Evolutionary conservation across 495 filamentous ascomycete genomes (phyloP).

Genomic region (Aspergillus conjunctus): DNA sequence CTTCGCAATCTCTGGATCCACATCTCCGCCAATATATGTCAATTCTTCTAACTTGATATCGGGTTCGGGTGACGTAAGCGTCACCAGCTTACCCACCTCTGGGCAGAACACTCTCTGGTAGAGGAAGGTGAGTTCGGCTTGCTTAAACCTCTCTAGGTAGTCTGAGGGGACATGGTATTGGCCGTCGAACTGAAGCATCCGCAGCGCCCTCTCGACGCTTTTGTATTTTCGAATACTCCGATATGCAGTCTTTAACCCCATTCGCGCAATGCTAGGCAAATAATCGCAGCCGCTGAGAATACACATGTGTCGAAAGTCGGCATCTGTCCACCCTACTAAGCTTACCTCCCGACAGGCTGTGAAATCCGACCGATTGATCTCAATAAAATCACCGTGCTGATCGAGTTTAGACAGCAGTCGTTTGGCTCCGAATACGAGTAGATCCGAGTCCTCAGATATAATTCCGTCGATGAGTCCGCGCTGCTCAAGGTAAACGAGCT

Average conservation of each 20-base stretch:
- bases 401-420: slow-evolving; percentile 91
- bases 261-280: slow-evolving; percentile 73
- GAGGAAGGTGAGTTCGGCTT: slow-evolving; percentile 89
- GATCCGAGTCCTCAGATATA: slow-evolving; percentile 94
- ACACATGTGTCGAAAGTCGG: slow-evolving; percentile 90
- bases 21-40: slow-evolving; percentile 74
- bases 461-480: slow-evolving; percentile 82
- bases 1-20: slow-evolving; percentile 67
- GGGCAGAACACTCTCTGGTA: slow-evolving; percentile 95
- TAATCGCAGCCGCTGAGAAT: slow-evolving; percentile 99
- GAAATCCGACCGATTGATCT: slow-evolving; percentile 87
- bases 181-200: slow-evolving; percentile 82
- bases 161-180: slow-evolving; percentile 74
- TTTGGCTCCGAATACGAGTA: slow-evolving; percentile 92
- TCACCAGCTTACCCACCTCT: slow-evolving; percentile 64
- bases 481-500: slow-evolving; percentile 90
- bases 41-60: slow-evolving; percentile 65
- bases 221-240: slow-evolving; percentile 87
- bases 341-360: slow-evolving; percentile 84
- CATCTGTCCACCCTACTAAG: slow-evolving; percentile 87
- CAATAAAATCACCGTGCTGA: slow-evolving; percentile 87
- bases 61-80: slow-evolving; percentile 63
- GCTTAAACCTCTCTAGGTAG: slow-evolving; percentile 75
- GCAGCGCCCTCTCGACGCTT: slow-evolving; percentile 77
- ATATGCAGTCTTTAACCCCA: slow-evolving; percentile 94